A percentile compares a stretch with the other conserved stretches of the same genome.
Conservation (phyloP, 1,284 basidiomycete genomes). For the Pseudozyma sp. region DNA sequence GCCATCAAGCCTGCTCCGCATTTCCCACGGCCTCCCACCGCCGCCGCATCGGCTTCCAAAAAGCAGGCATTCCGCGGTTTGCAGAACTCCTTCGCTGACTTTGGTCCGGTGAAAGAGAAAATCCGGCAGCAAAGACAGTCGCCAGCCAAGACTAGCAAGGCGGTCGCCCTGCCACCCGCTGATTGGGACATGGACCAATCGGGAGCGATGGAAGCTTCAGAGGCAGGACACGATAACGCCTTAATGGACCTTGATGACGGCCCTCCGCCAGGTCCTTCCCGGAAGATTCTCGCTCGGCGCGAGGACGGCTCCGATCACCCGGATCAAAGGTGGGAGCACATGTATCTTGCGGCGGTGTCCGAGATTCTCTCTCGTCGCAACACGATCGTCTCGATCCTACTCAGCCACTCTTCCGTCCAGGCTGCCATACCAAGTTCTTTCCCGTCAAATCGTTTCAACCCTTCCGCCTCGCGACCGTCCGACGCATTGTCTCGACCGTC, state of each 20-base stretch:
- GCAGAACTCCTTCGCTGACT: conserved; percentile 49
- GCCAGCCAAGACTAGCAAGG: conserved; percentile 10
- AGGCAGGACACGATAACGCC: conserved; percentile 13
- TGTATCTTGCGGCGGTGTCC: conserved; percentile 36
- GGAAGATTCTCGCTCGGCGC: background rate
- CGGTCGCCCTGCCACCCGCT: conserved; percentile 15
- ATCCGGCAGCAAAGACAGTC: conserved; percentile 29
- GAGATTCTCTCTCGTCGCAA: conserved; percentile 41
- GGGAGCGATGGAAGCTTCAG: background rate
- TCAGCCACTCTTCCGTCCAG: conserved; percentile 22
- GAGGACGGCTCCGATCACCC: background rate
- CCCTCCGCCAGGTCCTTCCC: background rate
- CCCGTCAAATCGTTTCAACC: conserved; percentile 38
- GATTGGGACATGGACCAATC: conserved; percentile 31
- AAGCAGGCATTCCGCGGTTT: conserved; percentile 32
- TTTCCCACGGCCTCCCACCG: conserved; percentile 23
- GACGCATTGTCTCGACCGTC: background rate
- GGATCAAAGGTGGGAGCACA: conserved; percentile 9
- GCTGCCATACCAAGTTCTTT: conserved; percentile 20
- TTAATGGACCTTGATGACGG: conserved; percentile 18
- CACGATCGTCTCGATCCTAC: conserved; percentile 37
- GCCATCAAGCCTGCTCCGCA: conserved; percentile 13
- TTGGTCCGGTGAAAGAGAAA: conserved; percentile 41
- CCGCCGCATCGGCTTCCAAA: conserved; percentile 27
- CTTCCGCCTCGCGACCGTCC: conserved; percentile 25